These are phyloP conservation scores for Spergularia marina DNA, from an alignment of 148 eudicot species.

Conservation along the genomic window DNA sequence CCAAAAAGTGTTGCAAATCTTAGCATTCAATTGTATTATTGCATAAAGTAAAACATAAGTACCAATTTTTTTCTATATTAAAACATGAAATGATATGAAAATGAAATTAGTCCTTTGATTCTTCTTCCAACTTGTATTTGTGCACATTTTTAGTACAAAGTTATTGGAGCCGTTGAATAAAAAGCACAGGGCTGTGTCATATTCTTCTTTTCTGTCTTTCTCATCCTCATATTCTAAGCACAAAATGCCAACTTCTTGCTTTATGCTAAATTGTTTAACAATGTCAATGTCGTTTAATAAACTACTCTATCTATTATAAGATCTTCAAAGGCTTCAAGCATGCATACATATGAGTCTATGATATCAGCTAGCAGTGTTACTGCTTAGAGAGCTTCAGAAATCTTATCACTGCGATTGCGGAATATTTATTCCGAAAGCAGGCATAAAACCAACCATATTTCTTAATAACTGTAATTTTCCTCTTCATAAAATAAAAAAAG, in stretches of 20 bases:
- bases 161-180: neutral
- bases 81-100: neutral
- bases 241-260: conserved; percentile 5
- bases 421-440: too few species aligned
- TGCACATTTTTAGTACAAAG: neutral
- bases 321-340: too few species aligned
- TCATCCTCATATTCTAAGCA: neutral
- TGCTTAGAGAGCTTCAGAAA: too few species aligned
- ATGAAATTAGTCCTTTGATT: neutral
- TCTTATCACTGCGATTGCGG: too few species aligned
- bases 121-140: neutral
- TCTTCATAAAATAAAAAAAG: neutral
- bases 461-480: neutral
- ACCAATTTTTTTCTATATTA: neutral
- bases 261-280: neutral
- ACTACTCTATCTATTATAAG: too few species aligned
- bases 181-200: neutral
- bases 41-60: neutral
- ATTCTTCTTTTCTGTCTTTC: neutral
- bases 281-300: too few species aligned
- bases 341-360: too few species aligned
- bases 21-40: neutral
- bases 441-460: too few species aligned
- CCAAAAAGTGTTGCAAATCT: neutral
- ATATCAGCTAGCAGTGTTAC: too few species aligned